Evolutionary conservation across 1,284 basidiomycete genomes (phyloP).

Genomic region (Ceratobasidium sp.): DNA sequence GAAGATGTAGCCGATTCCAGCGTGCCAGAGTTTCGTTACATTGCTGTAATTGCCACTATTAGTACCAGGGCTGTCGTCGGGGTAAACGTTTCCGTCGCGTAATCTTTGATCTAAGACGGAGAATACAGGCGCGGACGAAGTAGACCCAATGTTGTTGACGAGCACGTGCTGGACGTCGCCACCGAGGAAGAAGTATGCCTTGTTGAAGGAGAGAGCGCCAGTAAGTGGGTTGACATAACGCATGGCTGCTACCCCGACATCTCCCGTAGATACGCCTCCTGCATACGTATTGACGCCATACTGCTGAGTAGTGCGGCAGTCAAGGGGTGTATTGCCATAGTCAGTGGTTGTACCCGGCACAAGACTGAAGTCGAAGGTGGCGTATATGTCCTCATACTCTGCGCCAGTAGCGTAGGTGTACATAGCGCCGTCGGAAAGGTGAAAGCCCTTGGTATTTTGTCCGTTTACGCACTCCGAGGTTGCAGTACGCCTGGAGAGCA

Average conservation of each 20-base stretch:
- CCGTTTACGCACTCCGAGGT: constrained; percentile 76
- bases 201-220: constrained; percentile 70
- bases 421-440: constrained; percentile 73
- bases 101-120: constrained; percentile 76
- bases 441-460: constrained; percentile 76
- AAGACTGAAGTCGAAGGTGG: constrained; percentile 79
- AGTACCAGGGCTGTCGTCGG: constrained; percentile 62
- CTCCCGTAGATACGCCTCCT: constrained; percentile 72
- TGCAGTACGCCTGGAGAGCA: constrained; percentile 72
- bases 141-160: constrained; percentile 66
- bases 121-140: constrained; percentile 65
- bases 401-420: constrained; percentile 74
- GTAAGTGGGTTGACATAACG: constrained; percentile 67
- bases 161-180: constrained; percentile 73
- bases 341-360: constrained; percentile 77
- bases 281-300: constrained; percentile 70
- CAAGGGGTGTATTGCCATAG: constrained; percentile 68
- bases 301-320: constrained; percentile 61
- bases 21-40: constrained; percentile 69
- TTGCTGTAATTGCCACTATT: constrained; percentile 54
- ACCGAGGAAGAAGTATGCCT: constrained; percentile 79
- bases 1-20: constrained; percentile 69
- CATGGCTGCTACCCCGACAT: constrained; percentile 71
- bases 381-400: constrained; percentile 78
- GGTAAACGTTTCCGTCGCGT: constrained; percentile 62